Evolutionary conservation across 805 yeast species (phyloP).

Genomic region (Teunomyces atbi): DNA sequence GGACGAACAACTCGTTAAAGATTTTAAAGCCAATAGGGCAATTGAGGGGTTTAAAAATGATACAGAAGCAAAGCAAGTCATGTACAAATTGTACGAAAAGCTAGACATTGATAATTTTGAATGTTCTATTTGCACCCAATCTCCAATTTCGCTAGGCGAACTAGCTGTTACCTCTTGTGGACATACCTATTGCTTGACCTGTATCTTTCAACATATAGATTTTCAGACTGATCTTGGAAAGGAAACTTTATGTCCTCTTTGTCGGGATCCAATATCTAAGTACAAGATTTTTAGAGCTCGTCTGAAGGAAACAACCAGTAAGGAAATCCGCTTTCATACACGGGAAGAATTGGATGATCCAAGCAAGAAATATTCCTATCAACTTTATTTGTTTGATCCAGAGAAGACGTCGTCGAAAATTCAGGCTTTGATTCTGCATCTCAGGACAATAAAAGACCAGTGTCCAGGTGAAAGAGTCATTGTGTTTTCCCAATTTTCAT

Average conservation of each 20-base stretch:
- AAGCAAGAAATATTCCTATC: conserved; percentile 23
- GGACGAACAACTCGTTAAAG: conserved; percentile 1
- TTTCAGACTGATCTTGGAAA: conserved; percentile 55
- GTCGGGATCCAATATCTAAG: conserved; percentile 57
- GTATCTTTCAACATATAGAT: conserved; percentile 71
- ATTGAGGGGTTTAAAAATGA: conserved; percentile 19
- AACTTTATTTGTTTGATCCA: conserved; percentile 45
- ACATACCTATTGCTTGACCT: conserved; percentile 73
- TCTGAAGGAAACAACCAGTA: conserved; percentile 19
- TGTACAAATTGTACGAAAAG: conserved; percentile 27
- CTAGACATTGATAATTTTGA: conserved; percentile 51
- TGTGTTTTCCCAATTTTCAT: conserved; percentile 88
- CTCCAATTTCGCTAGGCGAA: conserved; percentile 54
- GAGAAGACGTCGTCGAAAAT: conserved; percentile 68
- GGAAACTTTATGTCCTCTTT: conserved; percentile 67
- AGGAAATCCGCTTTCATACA: conserved; percentile 31
- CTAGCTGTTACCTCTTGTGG: conserved; percentile 72
- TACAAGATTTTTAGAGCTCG: conserved; percentile 47
- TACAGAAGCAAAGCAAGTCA: conserved; percentile 17
- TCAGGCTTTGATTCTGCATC: conserved; percentile 61
- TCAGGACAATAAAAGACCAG: conserved; percentile 51
- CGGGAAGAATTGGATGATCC: conserved; percentile 21
- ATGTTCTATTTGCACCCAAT: conserved; percentile 81
- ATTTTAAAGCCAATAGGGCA: background rate
- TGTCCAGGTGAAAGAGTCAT: conserved; percentile 71